Conservation (phyloP, 495 filamentous ascomycete species). For the Neurospora sp. region DNA sequence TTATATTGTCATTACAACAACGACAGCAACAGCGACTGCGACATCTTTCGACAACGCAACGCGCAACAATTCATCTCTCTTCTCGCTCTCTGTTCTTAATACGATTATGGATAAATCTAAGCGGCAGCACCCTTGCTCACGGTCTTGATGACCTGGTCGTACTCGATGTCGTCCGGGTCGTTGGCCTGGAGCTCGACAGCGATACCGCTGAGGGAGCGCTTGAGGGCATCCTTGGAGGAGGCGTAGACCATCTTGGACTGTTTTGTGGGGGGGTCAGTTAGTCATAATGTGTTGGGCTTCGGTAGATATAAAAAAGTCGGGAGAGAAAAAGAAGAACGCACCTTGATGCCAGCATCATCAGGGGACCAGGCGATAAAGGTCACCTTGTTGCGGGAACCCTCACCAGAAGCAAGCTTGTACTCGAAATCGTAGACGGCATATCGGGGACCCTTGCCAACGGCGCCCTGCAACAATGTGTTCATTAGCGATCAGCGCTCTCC, state of each 20-base stretch:
- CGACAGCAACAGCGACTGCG: not conserved
- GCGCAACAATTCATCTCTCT: not conserved
- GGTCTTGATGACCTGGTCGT: conserved; percentile 62
- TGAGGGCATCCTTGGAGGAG: conserved; percentile 85
- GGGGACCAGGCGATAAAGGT: conserved; percentile 92
- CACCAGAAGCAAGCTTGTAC: conserved; percentile 65
- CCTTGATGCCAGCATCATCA: conserved; percentile 69
- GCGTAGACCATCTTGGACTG: conserved; percentile 94
- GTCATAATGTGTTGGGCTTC: not conserved
- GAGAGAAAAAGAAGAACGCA: conserved; percentile 37
- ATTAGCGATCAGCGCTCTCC: not conserved
- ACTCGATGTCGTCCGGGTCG: conserved; percentile 81
- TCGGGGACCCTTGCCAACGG: conserved; percentile 65
- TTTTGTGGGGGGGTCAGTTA: not conserved
- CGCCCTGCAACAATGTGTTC: conserved; percentile 30
- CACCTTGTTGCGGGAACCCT: conserved; percentile 90
- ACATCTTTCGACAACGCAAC: not conserved
- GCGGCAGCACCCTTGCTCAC: conserved; percentile 64
- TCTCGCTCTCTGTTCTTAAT: not conserved
- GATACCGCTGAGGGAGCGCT: conserved; percentile 74
- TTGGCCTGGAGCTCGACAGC: conserved; percentile 84
- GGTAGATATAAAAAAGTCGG: not conserved
- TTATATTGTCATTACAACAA: not conserved
- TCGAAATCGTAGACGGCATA: conserved; percentile 90
- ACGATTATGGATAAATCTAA: conserved; percentile 10